Evolutionary conservation across 2,329 filamentous ascomycete species (phyloP).

Genomic region (Penicillium vulpinum): DNA sequence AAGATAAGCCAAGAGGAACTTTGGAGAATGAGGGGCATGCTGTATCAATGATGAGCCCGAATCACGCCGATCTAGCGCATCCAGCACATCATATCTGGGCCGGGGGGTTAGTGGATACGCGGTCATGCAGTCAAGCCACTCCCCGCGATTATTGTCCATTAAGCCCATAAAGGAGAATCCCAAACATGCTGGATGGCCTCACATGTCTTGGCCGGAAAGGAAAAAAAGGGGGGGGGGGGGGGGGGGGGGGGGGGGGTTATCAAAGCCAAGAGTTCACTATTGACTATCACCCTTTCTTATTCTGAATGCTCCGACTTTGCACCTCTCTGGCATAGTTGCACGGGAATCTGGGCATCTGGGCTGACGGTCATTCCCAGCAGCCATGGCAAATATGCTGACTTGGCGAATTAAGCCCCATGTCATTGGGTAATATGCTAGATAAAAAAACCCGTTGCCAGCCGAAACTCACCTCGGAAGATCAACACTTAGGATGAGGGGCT

Average conservation of each 20-base stretch:
- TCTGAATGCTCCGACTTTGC: slow-evolving; percentile 25
- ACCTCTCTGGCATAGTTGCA: slow-evolving; percentile 21
- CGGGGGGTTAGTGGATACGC: slow-evolving; percentile 23
- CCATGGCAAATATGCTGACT: slow-evolving; percentile 17
- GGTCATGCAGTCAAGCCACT: slow-evolving; percentile 20
- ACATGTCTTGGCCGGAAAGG: slow-evolving; percentile 34
- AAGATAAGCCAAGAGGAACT: slow-evolving; percentile 20
- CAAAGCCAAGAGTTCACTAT: slow-evolving; percentile 31
- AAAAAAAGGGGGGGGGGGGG: slow-evolving; percentile 24
- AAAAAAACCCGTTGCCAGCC: slow-evolving; percentile 27
- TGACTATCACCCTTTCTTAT: slow-evolving; percentile 19
- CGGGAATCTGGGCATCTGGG: slow-evolving; percentile 7
- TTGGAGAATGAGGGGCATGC: slow-evolving; percentile 27
- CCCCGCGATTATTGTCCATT: slow-evolving; percentile 25
- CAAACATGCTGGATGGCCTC: slow-evolving; percentile 22
- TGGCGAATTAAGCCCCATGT: slow-evolving; percentile 11
- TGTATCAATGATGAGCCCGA: slow-evolving; percentile 24
- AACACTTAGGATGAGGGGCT: slow-evolving; percentile 29
- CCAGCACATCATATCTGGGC: slow-evolving; percentile 20
- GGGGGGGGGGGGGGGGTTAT: too few species aligned
- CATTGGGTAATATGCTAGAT: slow-evolving; percentile 18
- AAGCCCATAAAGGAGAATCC: slow-evolving; percentile 13
- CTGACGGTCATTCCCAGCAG: slow-evolving; percentile 15
- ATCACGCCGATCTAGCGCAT: slow-evolving; percentile 28
- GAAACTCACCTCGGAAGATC: slow-evolving; percentile 35